These are phyloP conservation scores for Eucalyptus pauciflora DNA, from an alignment of 345 rosid genomes.

Conservation along the genomic window DNA sequence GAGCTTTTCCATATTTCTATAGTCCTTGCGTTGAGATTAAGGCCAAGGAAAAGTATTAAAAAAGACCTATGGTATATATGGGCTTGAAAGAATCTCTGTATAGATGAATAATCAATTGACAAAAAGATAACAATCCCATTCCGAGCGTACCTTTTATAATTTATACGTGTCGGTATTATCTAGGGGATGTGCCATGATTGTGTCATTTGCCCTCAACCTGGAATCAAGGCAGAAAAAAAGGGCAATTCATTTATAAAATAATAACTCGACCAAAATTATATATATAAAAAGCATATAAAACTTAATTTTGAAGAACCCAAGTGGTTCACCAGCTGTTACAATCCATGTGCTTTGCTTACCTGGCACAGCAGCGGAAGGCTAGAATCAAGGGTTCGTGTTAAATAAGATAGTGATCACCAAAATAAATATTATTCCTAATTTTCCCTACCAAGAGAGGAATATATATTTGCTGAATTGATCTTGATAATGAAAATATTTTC, in stretches of 20 bases:
- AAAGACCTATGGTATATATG: not conserved
- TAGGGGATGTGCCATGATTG: not conserved
- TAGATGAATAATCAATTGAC: not conserved
- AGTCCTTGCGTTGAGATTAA: not conserved
- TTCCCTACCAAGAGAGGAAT: not conserved
- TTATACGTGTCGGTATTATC: not conserved
- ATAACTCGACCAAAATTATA: not conserved
- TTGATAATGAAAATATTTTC: not conserved
- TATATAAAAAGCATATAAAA: not conserved
- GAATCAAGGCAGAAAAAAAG: not conserved
- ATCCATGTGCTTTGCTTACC: not conserved
- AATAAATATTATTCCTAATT: not conserved
- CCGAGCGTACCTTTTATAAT: not conserved
- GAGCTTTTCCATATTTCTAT: not conserved
- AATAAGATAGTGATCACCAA: not conserved
- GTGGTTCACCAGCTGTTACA: not conserved
- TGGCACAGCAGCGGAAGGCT: not conserved
- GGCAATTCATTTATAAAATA: not conserved
- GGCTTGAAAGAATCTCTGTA: not conserved
- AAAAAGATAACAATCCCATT: not conserved
- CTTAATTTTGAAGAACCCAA: not conserved
- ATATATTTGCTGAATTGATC: not conserved
- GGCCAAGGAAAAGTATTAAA: not conserved
- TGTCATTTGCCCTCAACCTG: not conserved
- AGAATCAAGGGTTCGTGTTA: not conserved